These are phyloP conservation scores for Lathyrus aphaca DNA, from an alignment of 306 rosid species.

Conservation along the genomic window DNA sequence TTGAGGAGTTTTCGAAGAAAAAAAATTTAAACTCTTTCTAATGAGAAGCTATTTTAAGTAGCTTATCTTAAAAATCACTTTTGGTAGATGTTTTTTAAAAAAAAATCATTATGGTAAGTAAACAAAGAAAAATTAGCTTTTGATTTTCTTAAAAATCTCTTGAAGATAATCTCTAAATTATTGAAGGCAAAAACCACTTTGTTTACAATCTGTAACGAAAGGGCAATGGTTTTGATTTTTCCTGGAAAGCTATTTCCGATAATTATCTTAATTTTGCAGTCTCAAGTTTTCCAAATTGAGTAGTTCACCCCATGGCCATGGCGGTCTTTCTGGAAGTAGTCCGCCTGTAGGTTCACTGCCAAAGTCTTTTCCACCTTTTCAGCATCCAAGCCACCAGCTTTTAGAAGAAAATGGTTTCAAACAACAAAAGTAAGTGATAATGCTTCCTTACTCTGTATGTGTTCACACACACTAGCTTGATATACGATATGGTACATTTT, in stretches of 20 bases:
- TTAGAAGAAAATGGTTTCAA: slow-evolving; percentile 93
- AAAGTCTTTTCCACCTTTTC: slow-evolving; percentile 91
- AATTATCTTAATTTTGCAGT: slow-evolving; percentile 55
- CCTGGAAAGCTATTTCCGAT: slow-evolving; percentile 37
- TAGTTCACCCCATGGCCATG: slow-evolving; percentile 89
- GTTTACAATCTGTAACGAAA: neutral
- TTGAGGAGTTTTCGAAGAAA: neutral
- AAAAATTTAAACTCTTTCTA: neutral
- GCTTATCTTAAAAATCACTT: neutral
- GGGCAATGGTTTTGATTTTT: slow-evolving; percentile 14
- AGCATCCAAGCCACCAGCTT: slow-evolving; percentile 99
- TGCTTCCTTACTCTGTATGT: slow-evolving; percentile 29
- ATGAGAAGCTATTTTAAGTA: neutral
- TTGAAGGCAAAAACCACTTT: neutral
- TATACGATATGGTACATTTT: slow-evolving; percentile 28
- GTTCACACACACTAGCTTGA: neutral
- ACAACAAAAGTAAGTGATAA: slow-evolving; percentile 82
- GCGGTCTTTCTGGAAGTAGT: slow-evolving; percentile 69
- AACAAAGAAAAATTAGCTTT: neutral
- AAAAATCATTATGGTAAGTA: neutral
- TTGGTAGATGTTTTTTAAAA: neutral
- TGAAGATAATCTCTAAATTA: neutral
- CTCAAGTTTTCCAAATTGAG: slow-evolving; percentile 75
- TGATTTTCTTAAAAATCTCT: neutral
- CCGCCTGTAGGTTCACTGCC: slow-evolving; percentile 98